phyloP scores from a whole-genome alignment of 306 rosid species.

The Cicer yamashitae region DNA sequence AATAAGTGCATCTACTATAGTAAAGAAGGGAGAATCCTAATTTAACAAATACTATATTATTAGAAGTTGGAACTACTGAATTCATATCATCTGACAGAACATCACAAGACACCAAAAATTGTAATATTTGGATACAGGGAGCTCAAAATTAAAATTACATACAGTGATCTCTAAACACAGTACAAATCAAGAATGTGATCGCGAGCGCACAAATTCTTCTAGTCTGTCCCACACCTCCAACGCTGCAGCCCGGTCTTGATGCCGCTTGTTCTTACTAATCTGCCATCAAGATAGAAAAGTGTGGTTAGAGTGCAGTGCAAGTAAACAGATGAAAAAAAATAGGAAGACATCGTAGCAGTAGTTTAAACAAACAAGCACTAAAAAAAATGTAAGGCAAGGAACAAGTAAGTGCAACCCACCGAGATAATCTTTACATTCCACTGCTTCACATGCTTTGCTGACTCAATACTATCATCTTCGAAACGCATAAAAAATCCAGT shows the following conservation, averaged over 20 bases:
- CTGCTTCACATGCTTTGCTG: conserved; percentile 89
- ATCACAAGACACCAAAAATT: conserved; percentile 23
- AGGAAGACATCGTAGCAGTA: conserved; percentile 11
- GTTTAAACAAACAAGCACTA: neutral
- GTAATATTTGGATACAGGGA: conserved; percentile 7
- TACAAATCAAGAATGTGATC: conserved; percentile 81
- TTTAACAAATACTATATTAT: neutral
- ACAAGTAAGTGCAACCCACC: conserved; percentile 50
- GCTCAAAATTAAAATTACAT: conserved; percentile 40
- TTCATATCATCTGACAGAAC: conserved; percentile 23
- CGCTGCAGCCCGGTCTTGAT: conserved; percentile 98
- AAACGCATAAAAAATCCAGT: conserved; percentile 59
- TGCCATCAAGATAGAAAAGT: conserved; percentile 46
- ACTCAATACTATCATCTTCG: conserved; percentile 90
- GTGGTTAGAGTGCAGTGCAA: neutral
- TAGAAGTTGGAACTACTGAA: neutral
- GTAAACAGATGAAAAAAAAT: conserved; percentile 4
- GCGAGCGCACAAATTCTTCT: conserved; percentile 89
- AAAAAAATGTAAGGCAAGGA: neutral
- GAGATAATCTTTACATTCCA: conserved; percentile 99
- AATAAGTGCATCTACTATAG: neutral
- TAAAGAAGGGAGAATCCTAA: neutral
- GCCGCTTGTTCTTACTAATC: conserved; percentile 98
- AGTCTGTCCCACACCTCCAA: conserved; percentile 98
- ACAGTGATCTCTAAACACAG: conserved; percentile 35